Evolutionary conservation across 768 basidiomycete genomes (phyloP), one percentile per base, ranked within the genome.

Genomic region (Mycena maculata): DNA sequence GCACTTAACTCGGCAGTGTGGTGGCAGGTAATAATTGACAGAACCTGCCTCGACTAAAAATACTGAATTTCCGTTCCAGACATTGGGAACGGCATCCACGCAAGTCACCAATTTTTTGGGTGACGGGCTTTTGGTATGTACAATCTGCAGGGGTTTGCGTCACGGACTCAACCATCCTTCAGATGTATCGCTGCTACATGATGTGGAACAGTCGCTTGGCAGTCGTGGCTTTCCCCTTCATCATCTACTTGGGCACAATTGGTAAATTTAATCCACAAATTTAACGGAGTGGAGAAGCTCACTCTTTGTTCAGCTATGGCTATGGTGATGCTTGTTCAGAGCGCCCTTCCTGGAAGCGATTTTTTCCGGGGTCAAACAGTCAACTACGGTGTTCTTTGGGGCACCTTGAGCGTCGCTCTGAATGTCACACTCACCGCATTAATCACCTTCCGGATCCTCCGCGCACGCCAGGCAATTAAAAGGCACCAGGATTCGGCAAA

Each of bases 111-210:
- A 80, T 50, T 71, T 81, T 8, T 71, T 81, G 71, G 76, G 74
- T n/a, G 79, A 81, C 36, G 81, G 60, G 1, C 50, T 82, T 38
- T 74, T 83, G 70, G 82, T 83, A 58, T 60, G 79, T 60, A 27
- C 39, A 11, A 16, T 23, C 47, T 15, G 42, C 4, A n/a, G 30
- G 52, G 41, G 12, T 20, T n/a, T n/a, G 4, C 30, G 22, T 55
- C 27, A 16, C 28, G 18, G 30, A 23, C n/a, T 11, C 31, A 28
- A 15, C 49, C 3, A 7, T 15, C 6, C 13, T 16, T 33, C 54
- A 83, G 82, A 72, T 83, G 41, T 74, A 80, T 59, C 77, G 80
- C 28, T 80, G 78, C 62, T 77, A 52, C 36, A 65, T 77, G 30
- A 60, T 83, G 13, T 82, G 76, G 70, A 38, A 41, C 22, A 28